Evolutionary conservation across 106 monocot genomes (phyloP), one percentile per base, ranked within the genome.

Genomic region (Acanthochlamys bracteata): DNA sequence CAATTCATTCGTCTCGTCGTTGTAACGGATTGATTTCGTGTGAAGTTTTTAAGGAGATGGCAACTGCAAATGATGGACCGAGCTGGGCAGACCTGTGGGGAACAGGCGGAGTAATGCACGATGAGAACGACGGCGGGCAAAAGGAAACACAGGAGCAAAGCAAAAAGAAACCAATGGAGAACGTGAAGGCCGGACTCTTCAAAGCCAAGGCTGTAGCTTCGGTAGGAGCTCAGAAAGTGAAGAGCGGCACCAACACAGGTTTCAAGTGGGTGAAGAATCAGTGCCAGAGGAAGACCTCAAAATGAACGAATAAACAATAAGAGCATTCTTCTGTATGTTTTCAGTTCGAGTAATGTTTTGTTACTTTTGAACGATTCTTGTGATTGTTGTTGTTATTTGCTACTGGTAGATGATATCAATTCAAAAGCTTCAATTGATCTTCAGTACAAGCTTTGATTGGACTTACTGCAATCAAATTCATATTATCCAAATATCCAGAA

Each of bases 71-170:
- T 39, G 24, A 61, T 9, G 60, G 33, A 15, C 63, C 61, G 21
- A 63, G 63, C 63, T 63, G 63, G 63, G 41, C 63, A 10, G 63
- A 63, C 42, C 40, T 40, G 42, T 63, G 63, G 63, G 61, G 63
- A 11, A 40, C 63, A 3, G 33, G 42, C 4, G 41, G 42, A 11
- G 63, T 55, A 21, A 55, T 55, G 55, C 10, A 42, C 1, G 41
- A 41, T 19, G 63, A 63, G 42, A 20, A 63, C 22, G 41, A 19
- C 7, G 19, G 41, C 20, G 21, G 40, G 42, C 25, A 19, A 20
- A 7, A 24, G 0, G 63, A 63, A 40, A 16, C 41, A 7, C 33
- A 43, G 4, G 42, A 41, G 4, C 41, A 63, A 42, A 22, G 42
- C 13, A 62, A 62, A 41, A 62, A 62, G 61, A 41, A 54, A 17